Base-by-base conservation (phyloP, 2,329 filamentous ascomycete genomes). In the Penicillium sp. region DNA sequence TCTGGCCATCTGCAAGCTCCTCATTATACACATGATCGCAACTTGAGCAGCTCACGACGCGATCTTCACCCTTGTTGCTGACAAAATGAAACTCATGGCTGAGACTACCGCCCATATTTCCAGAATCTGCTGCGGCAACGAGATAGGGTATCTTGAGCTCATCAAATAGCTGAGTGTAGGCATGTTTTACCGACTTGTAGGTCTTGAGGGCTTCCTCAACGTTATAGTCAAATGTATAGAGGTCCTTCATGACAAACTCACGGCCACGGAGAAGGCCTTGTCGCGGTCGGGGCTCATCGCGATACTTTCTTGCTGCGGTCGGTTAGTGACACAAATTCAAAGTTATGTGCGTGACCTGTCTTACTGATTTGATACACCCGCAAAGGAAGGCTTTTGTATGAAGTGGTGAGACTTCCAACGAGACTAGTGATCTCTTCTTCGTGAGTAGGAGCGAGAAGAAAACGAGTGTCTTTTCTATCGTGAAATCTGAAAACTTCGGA, bases 221-320 rank as follows among this genome's bases (percentile, higher is more conserved):
- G 4, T 81, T 86, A 33, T 80, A 75, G 66, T 99, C 94, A 66
- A 99, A 99, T 0, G 92, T 96, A 70, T 99, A 99, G 1, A 99
- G 81, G 70, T 99, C 94, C 72, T 99, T 99, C 94, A 99, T 99
- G 62, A 90, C 75, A 65, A 99, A 99, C 66, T 99, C 94, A 56
- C 91, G 85, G 0, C 90, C 88, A 9, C 94, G 85, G 8, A 99
- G 78, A 2, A 99, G 79, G 12, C 94, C 94, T 63, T 95, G 89
- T 29, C 94, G 84, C 18, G 94, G 94, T 24, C 94, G 83, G 51
- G 87, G 82, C 73, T 99, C 94, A 74, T 99, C 94, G 45, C 94
- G 85, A 67, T 97, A 99, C 72, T 99, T 99, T 43, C 93, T 84
- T 28, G 90, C 87, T 90, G 56, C 7, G 31, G 3, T 21, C 38